These are phyloP conservation scores for Thoreauomyces humboldtii DNA, from an alignment of 192 early-diverging fungal species.

Conservation along the genomic window DNA sequence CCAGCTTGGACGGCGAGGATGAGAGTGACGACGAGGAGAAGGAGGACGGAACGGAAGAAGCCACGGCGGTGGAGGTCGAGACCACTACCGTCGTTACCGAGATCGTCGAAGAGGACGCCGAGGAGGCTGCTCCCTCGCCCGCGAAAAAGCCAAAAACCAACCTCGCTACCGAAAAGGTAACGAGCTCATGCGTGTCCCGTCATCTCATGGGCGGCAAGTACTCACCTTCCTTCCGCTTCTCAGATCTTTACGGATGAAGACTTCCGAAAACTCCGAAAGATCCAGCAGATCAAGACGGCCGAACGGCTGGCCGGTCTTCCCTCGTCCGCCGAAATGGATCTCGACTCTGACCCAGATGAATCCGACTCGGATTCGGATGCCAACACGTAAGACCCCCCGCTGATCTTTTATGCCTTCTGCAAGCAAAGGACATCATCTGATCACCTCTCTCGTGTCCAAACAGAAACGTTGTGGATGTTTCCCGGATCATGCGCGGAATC, in stretches of 20 bases:
- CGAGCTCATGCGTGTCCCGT: neutral
- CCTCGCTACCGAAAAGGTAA: conserved; percentile 26
- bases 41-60: conserved; percentile 33
- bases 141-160: conserved; percentile 37
- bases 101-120: conserved; percentile 22
- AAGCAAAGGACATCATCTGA: too few relatives aligned
- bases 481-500: conserved; percentile 54
- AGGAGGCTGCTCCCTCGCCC: conserved; percentile 24
- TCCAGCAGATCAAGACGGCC: conserved; percentile 66
- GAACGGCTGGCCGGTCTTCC: conserved; percentile 46
- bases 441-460: too few relatives aligned
- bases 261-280: conserved; percentile 79
- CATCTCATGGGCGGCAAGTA: neutral
- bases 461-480: conserved; percentile 45
- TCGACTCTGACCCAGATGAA: conserved; percentile 24
- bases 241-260: conserved; percentile 87
- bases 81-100: conserved; percentile 29
- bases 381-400: conserved; percentile 22
- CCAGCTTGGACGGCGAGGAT: conserved; percentile 30
- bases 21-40: conserved; percentile 33
- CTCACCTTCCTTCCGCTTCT: conserved; percentile 2
- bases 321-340: conserved; percentile 25
- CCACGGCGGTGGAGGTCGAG: conserved; percentile 5
- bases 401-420: neutral
- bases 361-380: conserved; percentile 42